Base-by-base conservation (phyloP, 441 rosid species). In the Breynia disticha region DNA sequence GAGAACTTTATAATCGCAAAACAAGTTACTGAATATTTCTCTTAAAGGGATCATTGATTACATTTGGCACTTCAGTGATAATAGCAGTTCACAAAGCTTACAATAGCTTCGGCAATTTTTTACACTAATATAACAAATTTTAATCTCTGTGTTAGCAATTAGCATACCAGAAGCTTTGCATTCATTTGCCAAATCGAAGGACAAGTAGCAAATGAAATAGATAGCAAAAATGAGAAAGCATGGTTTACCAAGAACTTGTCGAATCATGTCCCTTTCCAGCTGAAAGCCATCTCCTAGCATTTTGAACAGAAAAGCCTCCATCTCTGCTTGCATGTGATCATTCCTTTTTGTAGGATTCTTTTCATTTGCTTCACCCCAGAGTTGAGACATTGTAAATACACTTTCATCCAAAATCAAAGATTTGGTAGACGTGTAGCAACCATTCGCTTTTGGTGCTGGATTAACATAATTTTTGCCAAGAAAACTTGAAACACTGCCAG, bases 201-300 rank as follows among this genome's bases (percentile, higher is more conserved):
- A 11, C 32, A 41, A 35, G 37, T 42, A 20, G 41, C 4, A 44
- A 22, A 21, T n/a, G 17, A n/a, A 21, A 18, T 38, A 24, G 20
- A 50, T 17, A 32, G 49, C 17, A 47, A 52, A 43, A 5, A 56
- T 15, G 19, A 46, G 16, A 57, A 38, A 55, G 50, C 20, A 54
- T 13, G 44, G 44, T 11, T 59, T 74, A 83, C 90, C 84, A 14
- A 83, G 76, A 71, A 75, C 78, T 58, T 68, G 70, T 19, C 41
- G 71, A 55, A 83, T 72, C 63, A 70, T 63, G 56, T 66, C 72
- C 68, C 77, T 65, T 15, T 68, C 68, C 28, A 79, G 67, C 71
- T 58, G 71, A 60, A 76, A 81, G 19, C 87, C 87, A 54, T 63
- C 73, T 44, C 86, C 93, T 2, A 84, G 79, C 76, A 81, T 59